Evolutionary conservation across 345 rosid species (phyloP), one percentile per base, ranked within the genome.

Genomic region (Eucalyptus microcorys): DNA sequence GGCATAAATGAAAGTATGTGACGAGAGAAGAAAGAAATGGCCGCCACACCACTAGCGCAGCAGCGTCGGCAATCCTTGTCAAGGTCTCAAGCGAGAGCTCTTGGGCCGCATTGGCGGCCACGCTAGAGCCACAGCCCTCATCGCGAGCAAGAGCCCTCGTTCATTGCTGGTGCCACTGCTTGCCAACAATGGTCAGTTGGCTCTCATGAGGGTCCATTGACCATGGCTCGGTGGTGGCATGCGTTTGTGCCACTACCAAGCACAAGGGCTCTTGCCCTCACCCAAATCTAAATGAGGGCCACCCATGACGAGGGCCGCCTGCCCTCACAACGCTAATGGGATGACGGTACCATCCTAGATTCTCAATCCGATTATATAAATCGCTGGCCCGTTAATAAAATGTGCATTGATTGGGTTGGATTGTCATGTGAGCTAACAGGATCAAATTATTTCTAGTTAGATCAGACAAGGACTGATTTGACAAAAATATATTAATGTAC

Each of bases 231-330:
- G 7, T 26, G 32, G 66, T 59, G 7, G 66, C 66, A 59, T 10
- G 15, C 12, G 66, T 30, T 59, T 27, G 66, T 11, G 32, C n/a
- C 32, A 5, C 32, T 30, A 27, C 49, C n/a, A 45, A 37, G 16
- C 14, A 0, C 17, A 15, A 43, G 14, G 30, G 32, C 47, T 43
- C 47, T 15, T 26, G 49, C 49, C 49, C 17, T 84, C 49, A 42
- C 49, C 52, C 86, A 17, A 4, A 55, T 55, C 30, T 55, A 55
- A 55, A 55, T 4, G 61, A 24, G 61, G 30, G 61, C 13, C 11
- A 55, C 61, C 0, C 61, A 22, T 10, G 61, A 2, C 3, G 12
- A 55, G 27, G 30, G 30, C 1, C 61, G 0, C 12, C 0, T 26
- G 3, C 61, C 13, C 30, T 55, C 61, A 1, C 3, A 2, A 55